A percentile compares a stretch with the other conserved stretches of the same genome.
These are phyloP conservation scores for Onygenales sp. DNA, from an alignment of 2,329 filamentous ascomycete genomes.

Conservation along the genomic window DNA sequence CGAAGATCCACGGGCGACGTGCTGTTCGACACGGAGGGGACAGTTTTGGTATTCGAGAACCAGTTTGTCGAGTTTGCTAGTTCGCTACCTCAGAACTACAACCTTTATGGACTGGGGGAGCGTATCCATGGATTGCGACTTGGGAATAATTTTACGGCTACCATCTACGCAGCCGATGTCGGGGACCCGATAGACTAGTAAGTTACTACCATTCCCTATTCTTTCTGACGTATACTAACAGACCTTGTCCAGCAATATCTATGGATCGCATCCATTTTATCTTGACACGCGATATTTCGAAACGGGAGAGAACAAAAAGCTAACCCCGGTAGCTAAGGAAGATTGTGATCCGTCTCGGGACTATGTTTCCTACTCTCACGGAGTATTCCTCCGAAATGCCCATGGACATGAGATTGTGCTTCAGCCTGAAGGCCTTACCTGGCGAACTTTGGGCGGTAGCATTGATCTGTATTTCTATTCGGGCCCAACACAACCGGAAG, in stretches of 20 bases:
- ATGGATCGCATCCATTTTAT: conserved; percentile 70
- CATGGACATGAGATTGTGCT: conserved; percentile 68
- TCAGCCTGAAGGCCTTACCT: conserved; percentile 55
- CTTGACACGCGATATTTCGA: conserved; percentile 69
- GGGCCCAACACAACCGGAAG: conserved; percentile 58
- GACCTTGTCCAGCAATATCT: conserved; percentile 47
- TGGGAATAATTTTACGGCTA: conserved; percentile 63
- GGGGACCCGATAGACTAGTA: conserved; percentile 44
- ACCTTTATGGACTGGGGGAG: conserved; percentile 67
- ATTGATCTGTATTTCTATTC: conserved; percentile 74
- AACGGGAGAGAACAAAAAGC: conserved; percentile 38
- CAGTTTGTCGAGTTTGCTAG: conserved; percentile 69
- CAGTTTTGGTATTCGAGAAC: conserved; percentile 60
- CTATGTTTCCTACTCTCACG: conserved; percentile 63
- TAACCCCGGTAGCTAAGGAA: conserved; percentile 45
- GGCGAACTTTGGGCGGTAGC: conserved; percentile 64
- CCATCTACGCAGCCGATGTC: conserved; percentile 58
- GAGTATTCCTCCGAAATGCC: conserved; percentile 66
- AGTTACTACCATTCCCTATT: conserved; percentile 9
- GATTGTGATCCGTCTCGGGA: conserved; percentile 42
- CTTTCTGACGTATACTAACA: not conserved
- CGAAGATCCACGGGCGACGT: conserved; percentile 54
- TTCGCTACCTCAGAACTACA: conserved; percentile 59
- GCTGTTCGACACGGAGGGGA: conserved; percentile 57
- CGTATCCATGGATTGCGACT: conserved; percentile 61